Evolutionary conservation across 1,284 basidiomycete genomes (phyloP).

Genomic region (Sporisorium scitamineum): DNA sequence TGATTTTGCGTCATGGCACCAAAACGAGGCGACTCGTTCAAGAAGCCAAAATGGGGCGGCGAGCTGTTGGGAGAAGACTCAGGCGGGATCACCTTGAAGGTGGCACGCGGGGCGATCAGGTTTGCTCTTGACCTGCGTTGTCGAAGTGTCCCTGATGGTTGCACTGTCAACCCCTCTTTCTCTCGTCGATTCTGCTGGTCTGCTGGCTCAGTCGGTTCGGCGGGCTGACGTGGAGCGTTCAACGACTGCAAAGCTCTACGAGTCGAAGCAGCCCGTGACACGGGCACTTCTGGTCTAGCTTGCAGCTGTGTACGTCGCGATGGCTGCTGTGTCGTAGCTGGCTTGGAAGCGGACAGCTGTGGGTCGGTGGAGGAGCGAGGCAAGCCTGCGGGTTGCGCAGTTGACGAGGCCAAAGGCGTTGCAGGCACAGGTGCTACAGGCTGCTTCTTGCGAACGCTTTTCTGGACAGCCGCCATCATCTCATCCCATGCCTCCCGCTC

Average conservation of each 20-base stretch:
- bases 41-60: background rate
- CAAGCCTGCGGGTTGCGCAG: slow-evolving; percentile 14
- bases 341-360: slow-evolving; percentile 42
- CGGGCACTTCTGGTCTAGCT: background rate
- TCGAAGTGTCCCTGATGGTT: slow-evolving; percentile 11
- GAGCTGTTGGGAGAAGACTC: slow-evolving; percentile 24
- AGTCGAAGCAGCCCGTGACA: slow-evolving; percentile 4
- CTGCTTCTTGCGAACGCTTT: slow-evolving; percentile 63
- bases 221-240: slow-evolving; percentile 18
- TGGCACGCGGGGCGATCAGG: slow-evolving; percentile 30
- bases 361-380: slow-evolving; percentile 48
- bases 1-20: slow-evolving; percentile 15
- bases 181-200: background rate
- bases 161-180: background rate
- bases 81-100: slow-evolving; percentile 20
- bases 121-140: slow-evolving; percentile 15
- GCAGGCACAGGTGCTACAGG: slow-evolving; percentile 16
- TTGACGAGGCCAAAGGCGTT: slow-evolving; percentile 15
- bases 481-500: slow-evolving; percentile 67
- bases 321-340: slow-evolving; percentile 14
- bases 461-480: slow-evolving; percentile 65
- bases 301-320: slow-evolving; percentile 7
- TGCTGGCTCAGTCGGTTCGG: background rate
- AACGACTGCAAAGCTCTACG: slow-evolving; percentile 25
- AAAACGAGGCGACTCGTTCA: slow-evolving; percentile 16